Evolutionary conservation across 2,329 filamentous ascomycete genomes (phyloP), one percentile per base, ranked within the genome.

Genomic region (Ilyonectria robusta): DNA sequence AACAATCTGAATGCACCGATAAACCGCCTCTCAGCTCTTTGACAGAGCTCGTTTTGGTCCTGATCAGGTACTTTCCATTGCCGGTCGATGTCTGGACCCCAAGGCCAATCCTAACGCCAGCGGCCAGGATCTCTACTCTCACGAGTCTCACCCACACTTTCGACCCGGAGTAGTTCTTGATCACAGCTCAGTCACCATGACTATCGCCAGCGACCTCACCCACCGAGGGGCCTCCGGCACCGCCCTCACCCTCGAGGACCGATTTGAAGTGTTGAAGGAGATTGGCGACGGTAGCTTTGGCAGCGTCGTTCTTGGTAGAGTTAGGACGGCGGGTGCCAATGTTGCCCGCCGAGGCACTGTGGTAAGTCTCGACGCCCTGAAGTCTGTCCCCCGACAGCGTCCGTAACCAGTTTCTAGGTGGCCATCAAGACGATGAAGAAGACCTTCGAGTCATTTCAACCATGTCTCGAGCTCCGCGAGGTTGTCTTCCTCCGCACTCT

Each of bases 391-490:
- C 59, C 62, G 63, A 71, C 60, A 63, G 57, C 53, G 54, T 59
- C 33, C 50, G 59, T 73, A 69, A 75, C 69, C 62, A 53, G 46
- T 63, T 63, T 64, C 47, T 62, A 98, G 96, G 93, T 99, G 76
- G 96, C 96, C 48, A 98, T 99, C 84, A 99, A 99, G 84, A 98
- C 96, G 6, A 99, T 99, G 96, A 99, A 99, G 88, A 99, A 99
- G 89, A 95, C 93, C 0, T 99, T 98, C 76, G 95, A 98, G 75
- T 97, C 94, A 2, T 94, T 98, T 78, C 85, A 89, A 17, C 93
- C 94, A 59, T 99, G 96, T 80, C 84, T 98, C 70, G 96, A 99
- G 81, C 89, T 99, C 60, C 92, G 96, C 69, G 96, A 99, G 81
- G 96, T 99, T 72, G 96, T 99, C 79, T 99, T 99, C 82, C 86